Evolutionary conservation across 352 stramenopile species (phyloP).

Genomic region (Phytopythium oedochilum): DNA sequence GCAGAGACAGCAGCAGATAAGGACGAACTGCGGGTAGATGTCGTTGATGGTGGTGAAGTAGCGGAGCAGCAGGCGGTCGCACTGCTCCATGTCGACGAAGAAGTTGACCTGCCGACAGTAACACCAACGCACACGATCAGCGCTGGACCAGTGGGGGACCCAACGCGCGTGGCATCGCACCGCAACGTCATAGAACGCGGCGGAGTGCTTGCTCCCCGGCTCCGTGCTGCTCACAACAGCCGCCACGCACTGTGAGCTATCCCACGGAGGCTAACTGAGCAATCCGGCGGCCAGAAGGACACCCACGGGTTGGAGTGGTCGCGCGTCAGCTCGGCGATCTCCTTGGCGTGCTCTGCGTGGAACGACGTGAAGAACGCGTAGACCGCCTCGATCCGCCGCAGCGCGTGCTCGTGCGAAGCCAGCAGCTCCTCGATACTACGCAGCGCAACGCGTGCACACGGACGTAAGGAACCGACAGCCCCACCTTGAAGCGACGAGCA

Average conservation of each 20-base stretch:
- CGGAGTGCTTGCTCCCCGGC: constrained; percentile 25
- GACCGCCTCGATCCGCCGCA: constrained; percentile 53
- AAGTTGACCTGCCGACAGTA: constrained; percentile 43
- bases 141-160: too few species aligned
- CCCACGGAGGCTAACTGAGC: too few species aligned
- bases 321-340: constrained; percentile 28
- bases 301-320: constrained; percentile 4
- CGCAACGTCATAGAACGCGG: constrained; percentile 38
- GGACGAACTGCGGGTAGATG: constrained; percentile 63
- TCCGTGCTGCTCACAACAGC: constrained; percentile 9
- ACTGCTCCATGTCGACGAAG: constrained; percentile 89
- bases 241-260: not conserved
- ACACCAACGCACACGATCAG: not conserved
- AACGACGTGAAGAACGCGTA: constrained; percentile 67
- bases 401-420: constrained; percentile 47
- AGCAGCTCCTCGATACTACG: constrained; percentile 69
- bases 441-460: not conserved
- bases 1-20: not conserved
- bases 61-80: constrained; percentile 64
- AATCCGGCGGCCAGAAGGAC: not conserved
- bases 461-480: too few species aligned
- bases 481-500: too few species aligned
- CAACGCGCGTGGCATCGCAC: too few species aligned
- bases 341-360: constrained; percentile 24
- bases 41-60: constrained; percentile 87